Conservation (phyloP, 2,329 filamentous ascomycete genomes). For the Paradendryphiella salina region DNA sequence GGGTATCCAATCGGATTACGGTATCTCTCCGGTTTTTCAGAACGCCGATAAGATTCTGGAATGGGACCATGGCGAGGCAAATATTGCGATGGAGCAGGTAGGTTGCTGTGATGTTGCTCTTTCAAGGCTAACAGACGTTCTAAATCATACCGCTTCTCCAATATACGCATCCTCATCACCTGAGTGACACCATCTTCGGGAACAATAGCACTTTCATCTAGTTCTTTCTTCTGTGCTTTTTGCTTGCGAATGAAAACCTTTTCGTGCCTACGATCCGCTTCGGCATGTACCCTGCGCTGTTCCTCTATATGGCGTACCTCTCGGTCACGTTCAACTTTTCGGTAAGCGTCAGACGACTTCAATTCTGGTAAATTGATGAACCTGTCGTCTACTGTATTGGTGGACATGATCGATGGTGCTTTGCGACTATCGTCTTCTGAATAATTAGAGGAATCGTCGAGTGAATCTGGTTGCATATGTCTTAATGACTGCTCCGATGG, state of each 20-base stretch:
- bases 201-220: background rate
- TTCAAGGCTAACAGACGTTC: background rate
- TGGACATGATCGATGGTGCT: background rate
- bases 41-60: background rate
- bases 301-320: background rate
- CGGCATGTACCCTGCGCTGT: background rate
- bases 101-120: background rate
- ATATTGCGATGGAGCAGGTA: background rate
- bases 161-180: background rate
- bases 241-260: background rate
- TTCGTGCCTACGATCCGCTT: background rate
- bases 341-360: background rate
- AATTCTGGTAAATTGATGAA: background rate
- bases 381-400: background rate
- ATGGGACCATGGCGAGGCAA: background rate
- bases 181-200: background rate
- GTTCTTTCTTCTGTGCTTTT: background rate
- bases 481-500: background rate
- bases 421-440: background rate
- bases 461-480: background rate
- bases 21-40: background rate
- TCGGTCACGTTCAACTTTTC: conserved; percentile 1
- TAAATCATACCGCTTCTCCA: background rate
- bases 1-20: background rate
- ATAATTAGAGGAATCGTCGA: background rate